These are phyloP conservation scores for Sorghum bicolor DNA, from an alignment of 176 grass and related monocot species.

Conservation along the genomic window DNA sequence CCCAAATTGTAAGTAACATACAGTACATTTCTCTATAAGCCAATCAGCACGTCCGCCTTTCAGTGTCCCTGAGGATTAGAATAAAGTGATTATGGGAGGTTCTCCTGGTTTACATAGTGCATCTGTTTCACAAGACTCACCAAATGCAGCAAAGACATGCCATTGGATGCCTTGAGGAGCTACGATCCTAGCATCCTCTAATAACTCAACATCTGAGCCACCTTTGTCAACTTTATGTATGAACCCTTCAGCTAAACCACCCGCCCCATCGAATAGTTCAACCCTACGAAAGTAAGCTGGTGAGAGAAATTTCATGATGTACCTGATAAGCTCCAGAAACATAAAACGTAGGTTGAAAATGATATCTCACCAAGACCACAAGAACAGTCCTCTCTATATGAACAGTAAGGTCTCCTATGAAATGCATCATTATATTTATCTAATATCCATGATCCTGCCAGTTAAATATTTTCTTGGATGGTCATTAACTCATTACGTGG, in stretches of 20 bases:
- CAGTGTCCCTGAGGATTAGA: slow-evolving; percentile 61
- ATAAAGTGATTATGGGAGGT: slow-evolving; percentile 18
- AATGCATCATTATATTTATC: not conserved
- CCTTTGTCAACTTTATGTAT: slow-evolving; percentile 67
- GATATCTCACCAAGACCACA: not conserved
- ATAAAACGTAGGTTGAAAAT: not conserved
- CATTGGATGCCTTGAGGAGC: slow-evolving; percentile 70
- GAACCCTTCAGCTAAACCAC: slow-evolving; percentile 73
- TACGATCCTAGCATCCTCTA: slow-evolving; percentile 57
- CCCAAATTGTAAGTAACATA: slow-evolving; percentile 54
- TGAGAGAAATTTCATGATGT: slow-evolving; percentile 1
- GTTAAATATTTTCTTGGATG: not conserved
- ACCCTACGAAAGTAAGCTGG: slow-evolving; percentile 47
- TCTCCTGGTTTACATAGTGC: not conserved
- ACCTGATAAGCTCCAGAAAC: not conserved
- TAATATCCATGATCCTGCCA: not conserved
- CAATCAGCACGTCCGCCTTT: slow-evolving; percentile 95
- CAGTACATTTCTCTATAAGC: slow-evolving; percentile 99
- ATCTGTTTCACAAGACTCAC: slow-evolving; percentile 37
- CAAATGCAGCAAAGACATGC: slow-evolving; percentile 91
- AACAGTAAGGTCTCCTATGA: not conserved
- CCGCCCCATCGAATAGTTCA: slow-evolving; percentile 78
- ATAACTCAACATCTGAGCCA: slow-evolving; percentile 62
- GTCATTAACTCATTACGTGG: not conserved
- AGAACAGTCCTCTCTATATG: not conserved